These are phyloP conservation scores for Cercospora sp. DNA, from an alignment of 2,329 filamentous ascomycete genomes.

Conservation along the genomic window DNA sequence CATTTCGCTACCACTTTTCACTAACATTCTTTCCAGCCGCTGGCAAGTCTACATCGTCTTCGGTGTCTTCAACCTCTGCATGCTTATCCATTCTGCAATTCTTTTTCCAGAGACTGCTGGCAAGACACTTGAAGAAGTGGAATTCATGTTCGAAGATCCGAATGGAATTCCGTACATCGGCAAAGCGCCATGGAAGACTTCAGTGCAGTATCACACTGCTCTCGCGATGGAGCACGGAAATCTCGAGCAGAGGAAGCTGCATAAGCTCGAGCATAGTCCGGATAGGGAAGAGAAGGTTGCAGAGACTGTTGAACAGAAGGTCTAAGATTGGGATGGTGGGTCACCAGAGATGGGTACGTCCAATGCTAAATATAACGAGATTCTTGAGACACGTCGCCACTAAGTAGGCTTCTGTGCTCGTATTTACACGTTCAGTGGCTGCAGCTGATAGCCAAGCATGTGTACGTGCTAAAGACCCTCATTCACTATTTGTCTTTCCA, in stretches of 20 bases:
- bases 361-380: too few species aligned
- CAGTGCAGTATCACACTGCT: background rate
- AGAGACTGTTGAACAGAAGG: background rate
- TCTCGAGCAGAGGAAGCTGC: constrained; percentile 9
- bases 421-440: too few species aligned
- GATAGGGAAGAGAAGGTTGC: background rate
- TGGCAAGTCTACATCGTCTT: constrained; percentile 69
- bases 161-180: constrained; percentile 46
- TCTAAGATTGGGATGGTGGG: too few species aligned
- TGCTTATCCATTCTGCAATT: constrained; percentile 63
- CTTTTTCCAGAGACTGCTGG: constrained; percentile 68
- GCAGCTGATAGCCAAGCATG: too few species aligned
- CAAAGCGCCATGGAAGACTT: constrained; percentile 57
- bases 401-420: too few species aligned
- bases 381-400: too few species aligned
- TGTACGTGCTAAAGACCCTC: too few species aligned
- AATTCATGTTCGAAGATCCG: constrained; percentile 63
- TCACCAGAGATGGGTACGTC: too few species aligned
- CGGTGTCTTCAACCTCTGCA: constrained; percentile 65
- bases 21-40: background rate
- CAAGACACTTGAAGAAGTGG: constrained; percentile 76
- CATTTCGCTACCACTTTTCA: background rate
- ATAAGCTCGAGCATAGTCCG: background rate
- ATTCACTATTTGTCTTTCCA: too few species aligned
- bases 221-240: constrained; percentile 19